Base-by-base conservation (phyloP, 2,329 filamentous ascomycete species). In the Calonectria naviculata region DNA sequence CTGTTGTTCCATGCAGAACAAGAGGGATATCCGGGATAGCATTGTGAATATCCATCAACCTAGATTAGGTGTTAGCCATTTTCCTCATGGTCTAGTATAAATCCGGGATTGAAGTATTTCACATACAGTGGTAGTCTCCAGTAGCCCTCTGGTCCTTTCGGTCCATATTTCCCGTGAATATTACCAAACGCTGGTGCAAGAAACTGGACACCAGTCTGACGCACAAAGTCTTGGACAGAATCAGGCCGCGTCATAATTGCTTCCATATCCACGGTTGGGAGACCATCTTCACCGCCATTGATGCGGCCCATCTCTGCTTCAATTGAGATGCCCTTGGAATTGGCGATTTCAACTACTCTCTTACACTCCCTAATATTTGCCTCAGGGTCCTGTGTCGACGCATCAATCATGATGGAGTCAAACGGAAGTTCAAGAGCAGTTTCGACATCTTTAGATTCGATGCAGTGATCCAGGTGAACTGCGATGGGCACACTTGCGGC, bases 371-470 rank as follows among this genome's bases (percentile, higher is more conserved):
- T 80, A 21, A 92, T 83, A 71, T 93, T 93, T 82, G 92, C 90
- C 67, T 86, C 89, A 71, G 89, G 90, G 70, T 91, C 89, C 75
- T 90, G 89, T 75, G 92, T 89, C 52, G 86, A 89, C 88, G 92
- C 92, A 79, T 93, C 91, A 1, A 93, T 87, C 90, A 93, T 92
- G 76, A 92, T 91, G 28, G 85, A 87, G 76, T 92, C 90, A 72
- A 92, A 92, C 0, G 84, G 84, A 41, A 88, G 78, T 28, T 78
- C 71, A 34, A 79, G 75, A 17, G 79, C 79, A 6, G 73, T 65
- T 38, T 78, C 75, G 21, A 80, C 73, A 31, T 81, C 79, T 34
- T 74, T 73, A 1, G 60, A 67, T 54, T 78, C 75, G n/a, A 80
- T 88, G n/a, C 88, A 89, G 78, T 91, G 89, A 81, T 91, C 89